Base-by-base conservation (phyloP, 306 rosid species). In the Mucuna pruriens region DNA sequence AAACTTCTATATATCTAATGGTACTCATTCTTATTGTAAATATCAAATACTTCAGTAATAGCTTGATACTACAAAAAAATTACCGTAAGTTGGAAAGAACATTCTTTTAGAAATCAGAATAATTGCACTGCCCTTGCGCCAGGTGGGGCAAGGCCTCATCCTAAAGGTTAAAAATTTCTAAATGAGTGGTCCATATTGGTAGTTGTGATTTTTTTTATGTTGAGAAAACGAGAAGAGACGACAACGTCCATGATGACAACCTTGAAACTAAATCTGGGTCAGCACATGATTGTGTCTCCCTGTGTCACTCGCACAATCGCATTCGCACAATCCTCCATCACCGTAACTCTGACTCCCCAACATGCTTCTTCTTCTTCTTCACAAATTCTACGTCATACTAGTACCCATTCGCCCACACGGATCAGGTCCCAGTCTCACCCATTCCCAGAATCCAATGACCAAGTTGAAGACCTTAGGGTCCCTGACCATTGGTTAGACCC, bases 401-500 rank as follows among this genome's bases (percentile, higher is more conserved):
- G 40, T 58, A 31, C 44, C 55, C 42, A 60, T 55, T 61, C 78
- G 0, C 68, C 23, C 49, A 46, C 83, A 7, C 73, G 68, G 76
- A 67, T 66, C 7, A 85, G 82, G 72, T 86, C 90, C 55, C 83
- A 51, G 45, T 78, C 86, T 77, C 68, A 61, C 29, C 52, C 82
- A 3, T 61, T 68, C 25, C 80, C 89, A 5, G 84, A 77, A 57
- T 78, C 63, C 55, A 48, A 82, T 10, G 86, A 76, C 9, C 90
- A 86, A 69, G 85, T 93, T 57, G 69, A 95, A 84, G 97, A 89
- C 80, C 90, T 93, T 40, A 86, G 86, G 26, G 90, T 91, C 69
- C 99, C 99, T 44, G 83, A 85, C 19, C 86, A 79, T 51, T 95
- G 97, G 98, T 84, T 84, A 83, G 76, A 46, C 61, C 93, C 99